Conservation (phyloP, 192 early-diverging fungal species). For the Backusella tuberculispora region DNA sequence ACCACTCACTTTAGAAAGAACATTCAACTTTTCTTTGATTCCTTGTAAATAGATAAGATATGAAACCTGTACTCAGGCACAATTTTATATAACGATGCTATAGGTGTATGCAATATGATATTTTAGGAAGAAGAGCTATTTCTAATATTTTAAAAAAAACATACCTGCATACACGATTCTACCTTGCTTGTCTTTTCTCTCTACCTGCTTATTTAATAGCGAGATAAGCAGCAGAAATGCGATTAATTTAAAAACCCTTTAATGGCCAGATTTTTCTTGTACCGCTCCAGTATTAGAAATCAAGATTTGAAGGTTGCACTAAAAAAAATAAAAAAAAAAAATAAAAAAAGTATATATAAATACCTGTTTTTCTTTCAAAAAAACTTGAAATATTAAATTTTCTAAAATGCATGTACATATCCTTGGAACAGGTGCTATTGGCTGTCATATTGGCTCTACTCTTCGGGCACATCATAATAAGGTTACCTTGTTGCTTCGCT, state of each 20-base stretch:
- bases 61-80: too few relatives aligned
- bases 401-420: slow-evolving; percentile 52
- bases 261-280: not conserved
- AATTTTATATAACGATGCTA: too few relatives aligned
- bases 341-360: not conserved
- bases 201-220: not conserved
- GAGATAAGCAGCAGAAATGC: not conserved
- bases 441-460: slow-evolving; percentile 62
- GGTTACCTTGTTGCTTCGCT: slow-evolving; percentile 61
- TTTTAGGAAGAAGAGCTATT: too few relatives aligned
- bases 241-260: not conserved
- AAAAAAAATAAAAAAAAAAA: too few relatives aligned
- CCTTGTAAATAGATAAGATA: too few relatives aligned
- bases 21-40: too few relatives aligned
- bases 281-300: not conserved
- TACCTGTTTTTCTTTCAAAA: not conserved
- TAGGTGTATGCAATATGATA: too few relatives aligned
- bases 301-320: not conserved
- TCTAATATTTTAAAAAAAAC: too few relatives aligned
- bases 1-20: too few relatives aligned
- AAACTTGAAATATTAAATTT: not conserved
- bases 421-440: slow-evolving; percentile 73
- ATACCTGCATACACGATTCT: too few relatives aligned
- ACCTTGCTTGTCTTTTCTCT: not conserved
- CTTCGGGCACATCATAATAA: slow-evolving; percentile 49